Base-by-base conservation (phyloP, 1,139 yeast genomes). In the Scheffersomyces parashehatae region DNA sequence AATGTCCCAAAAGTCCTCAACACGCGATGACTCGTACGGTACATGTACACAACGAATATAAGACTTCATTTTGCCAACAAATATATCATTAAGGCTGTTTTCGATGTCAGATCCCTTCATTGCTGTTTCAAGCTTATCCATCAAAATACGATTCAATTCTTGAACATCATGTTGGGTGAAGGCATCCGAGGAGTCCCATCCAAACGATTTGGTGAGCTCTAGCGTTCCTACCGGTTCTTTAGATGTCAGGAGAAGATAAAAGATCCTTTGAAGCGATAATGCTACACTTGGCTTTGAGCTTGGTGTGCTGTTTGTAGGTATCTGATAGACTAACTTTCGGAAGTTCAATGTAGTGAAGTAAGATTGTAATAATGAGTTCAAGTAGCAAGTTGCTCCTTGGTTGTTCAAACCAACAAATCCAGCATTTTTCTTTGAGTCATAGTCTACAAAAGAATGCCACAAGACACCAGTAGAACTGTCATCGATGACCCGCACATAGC, bases 121-220 rank as follows among this genome's bases (percentile, higher is more conserved):
- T 42, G 89, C 88, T 5, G 83, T 76, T 65, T 95, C 99, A 42
- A 93, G 74, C 55, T 86, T 83, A 63, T 93, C 99, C 97, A 95
- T 93, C 60, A 93, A 75, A 34, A 95, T 91, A 56, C 99, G 84
- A 61, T 91, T 90, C 62, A 95, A 76, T 63, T 93, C 99, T 62
- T 95, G 99, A 12, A 93, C 97, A 62, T 93, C 99, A 64, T 93
- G 99, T 65, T 93, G 99, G 6, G 96, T 88, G 63, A 93, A 95
- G 0, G 98, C 97, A 56, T 93, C 99, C 9, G 85, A 85, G 8
- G 90, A 80, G 61, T 91, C 97, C 99, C 99, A 93, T 9, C 99
- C 99, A 72, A 93, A 93, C 0, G 98, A 85, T 49, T 82, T 81
- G 0, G 99, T 93, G 46, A 93, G 73, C 59, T 89, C 97, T 51